A percentile compares a stretch with the other conserved stretches of the same genome.
phyloP scores from a whole-genome alignment of 164 flowering plant species.

The Magnolia kwangsiensis region DNA sequence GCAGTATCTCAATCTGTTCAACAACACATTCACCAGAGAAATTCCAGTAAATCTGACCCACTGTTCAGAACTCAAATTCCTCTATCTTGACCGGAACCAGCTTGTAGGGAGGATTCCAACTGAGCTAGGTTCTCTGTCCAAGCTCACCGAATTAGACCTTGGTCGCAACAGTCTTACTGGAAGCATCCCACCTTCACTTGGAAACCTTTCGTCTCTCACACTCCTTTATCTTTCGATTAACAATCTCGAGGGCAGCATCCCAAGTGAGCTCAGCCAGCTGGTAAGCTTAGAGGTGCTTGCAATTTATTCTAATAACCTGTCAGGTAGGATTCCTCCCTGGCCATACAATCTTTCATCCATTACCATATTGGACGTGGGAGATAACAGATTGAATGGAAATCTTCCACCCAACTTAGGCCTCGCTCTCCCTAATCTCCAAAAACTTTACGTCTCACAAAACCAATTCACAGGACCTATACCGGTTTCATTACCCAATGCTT shows the following conservation, averaged over 20 bases:
- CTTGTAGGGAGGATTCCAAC: background rate
- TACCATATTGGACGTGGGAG: background rate
- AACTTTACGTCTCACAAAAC: slow-evolving; percentile 26
- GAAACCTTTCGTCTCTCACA: background rate
- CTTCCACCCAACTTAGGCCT: slow-evolving; percentile 15
- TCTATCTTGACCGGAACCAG: slow-evolving; percentile 16
- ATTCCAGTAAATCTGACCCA: slow-evolving; percentile 28
- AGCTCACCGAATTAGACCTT: background rate
- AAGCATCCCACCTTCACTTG: slow-evolving; percentile 1
- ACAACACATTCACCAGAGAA: slow-evolving; percentile 28
- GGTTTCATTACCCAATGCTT: slow-evolving; percentile 36
- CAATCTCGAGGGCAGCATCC: background rate
- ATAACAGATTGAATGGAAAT: slow-evolving; percentile 24
- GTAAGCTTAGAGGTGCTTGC: background rate
- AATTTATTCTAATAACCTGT: background rate
- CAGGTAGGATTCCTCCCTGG: slow-evolving; percentile 2
- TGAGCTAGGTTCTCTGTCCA: background rate
- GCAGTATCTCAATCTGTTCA: slow-evolving; percentile 24
- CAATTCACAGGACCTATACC: slow-evolving; percentile 46
- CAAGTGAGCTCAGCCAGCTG: background rate
- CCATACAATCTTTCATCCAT: background rate
- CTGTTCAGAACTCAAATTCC: slow-evolving; percentile 16
- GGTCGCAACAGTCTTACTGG: background rate
- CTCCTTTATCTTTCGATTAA: background rate
- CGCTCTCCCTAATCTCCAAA: slow-evolving; percentile 30